phyloP scores from a whole-genome alignment of 352 stramenopile genomes.

The Thalassiosira mediterranea region DNA sequence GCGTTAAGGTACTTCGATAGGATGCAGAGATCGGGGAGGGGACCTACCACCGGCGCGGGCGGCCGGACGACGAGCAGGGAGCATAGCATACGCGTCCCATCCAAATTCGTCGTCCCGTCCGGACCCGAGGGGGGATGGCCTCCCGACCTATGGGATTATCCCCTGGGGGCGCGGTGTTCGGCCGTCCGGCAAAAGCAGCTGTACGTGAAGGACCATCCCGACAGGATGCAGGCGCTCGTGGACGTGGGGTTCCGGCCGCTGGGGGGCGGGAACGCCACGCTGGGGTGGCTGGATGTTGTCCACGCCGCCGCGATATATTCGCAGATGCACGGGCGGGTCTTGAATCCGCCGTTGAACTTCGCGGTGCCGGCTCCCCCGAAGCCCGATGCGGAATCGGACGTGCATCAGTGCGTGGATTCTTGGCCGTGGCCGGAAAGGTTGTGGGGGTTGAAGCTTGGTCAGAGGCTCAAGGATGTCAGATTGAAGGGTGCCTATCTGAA shows the following conservation, averaged over 20 bases:
- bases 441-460: constrained; percentile 73
- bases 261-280: constrained; percentile 66
- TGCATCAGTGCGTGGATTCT: too few species aligned
- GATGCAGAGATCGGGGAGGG: constrained; percentile 46
- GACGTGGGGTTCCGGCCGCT: constrained; percentile 79
- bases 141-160: constrained; percentile 64
- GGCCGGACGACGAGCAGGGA: too few species aligned
- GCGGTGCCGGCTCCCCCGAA: constrained; percentile 55
- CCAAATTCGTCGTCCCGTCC: constrained; percentile 68
- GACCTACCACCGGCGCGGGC: too few species aligned
- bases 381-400: not conserved
- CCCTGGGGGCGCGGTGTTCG: constrained; percentile 69
- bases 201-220: constrained; percentile 73
- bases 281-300: constrained; percentile 78
- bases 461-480: constrained; percentile 78
- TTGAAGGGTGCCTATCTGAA: constrained; percentile 80
- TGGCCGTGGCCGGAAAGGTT: constrained; percentile 71
- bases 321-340: constrained; percentile 66
- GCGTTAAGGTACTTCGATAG: constrained; percentile 58
- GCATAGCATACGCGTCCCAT: constrained; percentile 62
- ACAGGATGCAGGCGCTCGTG: constrained; percentile 57
- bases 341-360: constrained; percentile 78
- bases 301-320: constrained; percentile 82
- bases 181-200: constrained; percentile 79
- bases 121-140: constrained; percentile 62